These are phyloP conservation scores for Byssochlamys sp. DNA, from an alignment of 2,329 filamentous ascomycete species.

Conservation along the genomic window DNA sequence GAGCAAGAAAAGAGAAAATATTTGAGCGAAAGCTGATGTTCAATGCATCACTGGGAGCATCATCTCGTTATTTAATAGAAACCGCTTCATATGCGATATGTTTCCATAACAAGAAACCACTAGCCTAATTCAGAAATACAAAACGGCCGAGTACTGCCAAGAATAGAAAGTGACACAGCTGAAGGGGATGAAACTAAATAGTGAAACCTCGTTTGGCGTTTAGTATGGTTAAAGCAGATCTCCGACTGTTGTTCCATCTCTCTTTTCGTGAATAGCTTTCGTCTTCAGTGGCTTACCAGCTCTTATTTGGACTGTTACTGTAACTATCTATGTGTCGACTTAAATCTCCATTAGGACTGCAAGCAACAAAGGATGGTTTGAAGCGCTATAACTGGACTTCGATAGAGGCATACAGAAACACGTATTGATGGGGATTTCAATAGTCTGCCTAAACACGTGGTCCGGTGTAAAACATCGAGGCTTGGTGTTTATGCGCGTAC, in stretches of 20 bases:
- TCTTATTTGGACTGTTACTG: neutral
- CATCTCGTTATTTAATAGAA: neutral
- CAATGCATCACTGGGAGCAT: neutral
- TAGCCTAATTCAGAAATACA: neutral
- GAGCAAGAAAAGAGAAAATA: neutral
- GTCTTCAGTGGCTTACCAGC: neutral
- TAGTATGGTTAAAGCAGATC: no score
- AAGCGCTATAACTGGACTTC: neutral
- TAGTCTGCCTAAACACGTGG: neutral
- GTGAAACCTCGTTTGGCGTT: neutral
- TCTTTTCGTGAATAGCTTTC: neutral
- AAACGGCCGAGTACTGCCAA: neutral
- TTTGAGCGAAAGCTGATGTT: neutral
- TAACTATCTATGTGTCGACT: neutral
- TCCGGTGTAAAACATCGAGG: neutral
- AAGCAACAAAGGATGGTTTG: neutral
- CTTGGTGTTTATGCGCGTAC: neutral
- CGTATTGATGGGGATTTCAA: neutral
- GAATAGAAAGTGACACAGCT: neutral
- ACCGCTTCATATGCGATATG: neutral
- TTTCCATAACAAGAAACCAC: neutral
- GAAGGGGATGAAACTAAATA: neutral
- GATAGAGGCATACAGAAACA: neutral
- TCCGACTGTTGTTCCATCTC: neutral
- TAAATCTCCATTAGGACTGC: neutral